Base-by-base conservation (phyloP, 1,139 yeast species). In the Pichia sp. region DNA sequence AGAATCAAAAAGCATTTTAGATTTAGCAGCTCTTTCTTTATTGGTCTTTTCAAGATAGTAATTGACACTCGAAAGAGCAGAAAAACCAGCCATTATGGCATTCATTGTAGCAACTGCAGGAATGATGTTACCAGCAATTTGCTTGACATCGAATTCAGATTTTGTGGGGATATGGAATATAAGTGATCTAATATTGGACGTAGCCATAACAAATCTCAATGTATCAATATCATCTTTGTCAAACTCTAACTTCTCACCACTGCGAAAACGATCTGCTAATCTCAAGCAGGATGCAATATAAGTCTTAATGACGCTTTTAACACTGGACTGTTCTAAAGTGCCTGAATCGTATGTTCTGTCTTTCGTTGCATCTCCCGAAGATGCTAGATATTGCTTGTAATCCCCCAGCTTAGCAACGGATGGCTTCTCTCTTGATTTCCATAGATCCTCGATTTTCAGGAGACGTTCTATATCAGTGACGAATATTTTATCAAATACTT, bases 71-170 rank as follows among this genome's bases (percentile, higher is more conserved):
- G 83, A 85, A 55, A 92, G 68, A 14, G 91, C 84, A 30, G 95
- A 86, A 59, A 91, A 79, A 0, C 99, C 99, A 0, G 97, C 92
- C 60, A 93, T 85, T 24, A 93, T 85, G 1, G 99, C 98, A 69
- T 95, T 95, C 10, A 98, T 93, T 1, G 99, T 93, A 12, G 99
- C 99, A 63, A 95, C 92, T 0, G 99, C 99, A 0, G 99, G 99
- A 51, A 95, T 93, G 64, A 95, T 95, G 68, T 93, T 93, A 9
- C 99, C 99, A 0, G 99, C 99, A 63, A 92, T 91, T 67, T 95
- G 83, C 69, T 95, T 95, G 61, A 88, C 82, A 60, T 90, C 96
- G 65, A 95, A 95, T 62, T 89, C 87, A 16, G 96, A 77, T 67
- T 87, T 86, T 55, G 76, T 65, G 33, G 84, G 87, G 58, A 95